Evolutionary conservation across 257 asterid genomes (phyloP).

Genomic region (Solanum tacnaense): DNA sequence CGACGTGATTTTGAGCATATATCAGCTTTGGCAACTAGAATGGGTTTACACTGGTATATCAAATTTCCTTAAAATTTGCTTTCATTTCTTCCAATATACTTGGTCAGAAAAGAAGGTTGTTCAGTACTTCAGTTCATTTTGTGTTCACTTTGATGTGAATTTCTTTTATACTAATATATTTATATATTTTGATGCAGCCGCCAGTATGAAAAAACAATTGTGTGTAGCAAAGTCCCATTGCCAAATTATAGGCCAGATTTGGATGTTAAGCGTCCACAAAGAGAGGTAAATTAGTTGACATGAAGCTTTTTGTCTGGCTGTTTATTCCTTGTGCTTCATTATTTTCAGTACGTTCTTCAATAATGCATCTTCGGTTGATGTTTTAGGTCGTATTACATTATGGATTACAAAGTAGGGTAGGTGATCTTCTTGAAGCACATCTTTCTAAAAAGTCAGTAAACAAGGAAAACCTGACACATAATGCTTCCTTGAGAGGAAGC

Average conservation of each 20-base stretch:
- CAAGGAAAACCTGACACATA: slow-evolving; percentile 27
- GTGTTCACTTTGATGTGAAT: slow-evolving; percentile 2
- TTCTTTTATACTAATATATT: background rate
- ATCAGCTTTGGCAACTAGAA: slow-evolving; percentile 59
- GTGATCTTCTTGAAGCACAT: slow-evolving; percentile 52
- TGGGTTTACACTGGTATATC: slow-evolving; percentile 72
- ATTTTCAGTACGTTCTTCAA: background rate
- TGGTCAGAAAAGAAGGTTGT: background rate
- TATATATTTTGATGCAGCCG: slow-evolving; percentile 40
- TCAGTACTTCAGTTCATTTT: background rate
- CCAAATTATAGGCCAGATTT: slow-evolving; percentile 92
- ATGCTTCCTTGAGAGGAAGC: slow-evolving; percentile 24
- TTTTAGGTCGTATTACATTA: slow-evolving; percentile 55
- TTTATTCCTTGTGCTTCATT: background rate
- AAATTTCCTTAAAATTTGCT: background rate
- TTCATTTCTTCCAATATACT: background rate
- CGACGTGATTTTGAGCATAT: slow-evolving; percentile 84
- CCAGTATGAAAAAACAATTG: slow-evolving; percentile 62
- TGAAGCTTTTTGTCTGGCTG: background rate
- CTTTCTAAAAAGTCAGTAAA: slow-evolving; percentile 47
- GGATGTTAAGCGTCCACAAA: slow-evolving; percentile 85
- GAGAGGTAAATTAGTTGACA: slow-evolving; percentile 52
- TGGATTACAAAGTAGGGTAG: slow-evolving; percentile 45
- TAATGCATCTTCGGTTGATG: background rate
- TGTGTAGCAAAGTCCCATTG: slow-evolving; percentile 69